Evolutionary conservation across 352 stramenopile genomes (phyloP), one percentile per base, ranked within the genome.

Genomic region (Pythium plurisporium): DNA sequence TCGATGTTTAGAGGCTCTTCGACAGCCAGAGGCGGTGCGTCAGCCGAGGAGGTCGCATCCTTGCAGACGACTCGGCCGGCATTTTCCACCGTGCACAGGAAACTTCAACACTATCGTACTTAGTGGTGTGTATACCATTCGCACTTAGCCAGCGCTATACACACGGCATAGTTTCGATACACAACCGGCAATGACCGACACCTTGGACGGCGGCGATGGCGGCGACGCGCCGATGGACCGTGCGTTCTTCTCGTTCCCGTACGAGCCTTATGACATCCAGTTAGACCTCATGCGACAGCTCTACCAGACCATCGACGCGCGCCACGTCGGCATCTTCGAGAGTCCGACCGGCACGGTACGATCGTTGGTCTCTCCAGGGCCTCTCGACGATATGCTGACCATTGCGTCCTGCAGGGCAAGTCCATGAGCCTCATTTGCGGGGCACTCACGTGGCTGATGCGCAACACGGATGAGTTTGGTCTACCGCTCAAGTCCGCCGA

Each of bases 381-480:
- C 17, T 52, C 17, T 50, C 29, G 22, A 52, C 5, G 27, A 52
- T 15, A 15, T 52, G 17, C 37, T 22, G 14, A 22, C 17, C 17
- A 3, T 5, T 40, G 29, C 29, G 14, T 27, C 2, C 25, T 5
- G 27, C 34, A 93, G 82, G 91, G 91, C 48, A 97, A 97, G 59
- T 96, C 87, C 12, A 86, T 97, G 49, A 96, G 86, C 59, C 72
- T 97, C 15, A 96, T 97, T 52, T 96, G 89, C 55, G 86, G 87
- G 15, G 71, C 82, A 1, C 67, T 97, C 4, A 80, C 89, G 27
- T 97, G 89, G 89, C 67, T 96, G 4, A 54, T 67, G 5, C 73
- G 77, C 40, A 70, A 90, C 57, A 91, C 84, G 15, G 87, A 93
- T 57, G 79, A 82, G 54, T 82, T 74, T 36, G 88, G 87, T 53